phyloP scores from a whole-genome alignment of 1,284 basidiomycete genomes.

The Stereum hirsutum region DNA sequence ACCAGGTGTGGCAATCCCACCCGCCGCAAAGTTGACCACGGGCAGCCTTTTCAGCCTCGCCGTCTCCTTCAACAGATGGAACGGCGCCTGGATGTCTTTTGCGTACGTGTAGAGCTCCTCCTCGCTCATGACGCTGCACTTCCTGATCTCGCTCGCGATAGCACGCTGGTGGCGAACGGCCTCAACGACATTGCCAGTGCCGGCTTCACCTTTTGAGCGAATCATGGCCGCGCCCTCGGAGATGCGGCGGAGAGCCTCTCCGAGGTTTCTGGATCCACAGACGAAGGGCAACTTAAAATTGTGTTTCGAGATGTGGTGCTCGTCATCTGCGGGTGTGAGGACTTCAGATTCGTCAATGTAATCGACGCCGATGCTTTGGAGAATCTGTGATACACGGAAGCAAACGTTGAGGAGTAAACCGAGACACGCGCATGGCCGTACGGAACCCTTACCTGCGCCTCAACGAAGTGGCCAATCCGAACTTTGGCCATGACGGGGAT shows the following conservation, averaged over 20 bases:
- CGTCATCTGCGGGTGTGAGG: slow-evolving; percentile 90
- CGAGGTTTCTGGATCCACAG: slow-evolving; percentile 72
- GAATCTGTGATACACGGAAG: slow-evolving; percentile 51
- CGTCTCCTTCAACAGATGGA: slow-evolving; percentile 95
- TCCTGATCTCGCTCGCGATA: slow-evolving; percentile 80
- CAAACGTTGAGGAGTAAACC: background rate
- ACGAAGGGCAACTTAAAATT: slow-evolving; percentile 85
- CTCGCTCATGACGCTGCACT: slow-evolving; percentile 81
- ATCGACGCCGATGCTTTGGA: slow-evolving; percentile 92
- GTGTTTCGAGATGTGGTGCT: slow-evolving; percentile 82
- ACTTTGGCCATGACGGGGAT: slow-evolving; percentile 93
- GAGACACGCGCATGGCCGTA: background rate
- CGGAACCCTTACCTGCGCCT: slow-evolving; percentile 63
- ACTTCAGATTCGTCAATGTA: slow-evolving; percentile 99
- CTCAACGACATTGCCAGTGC: slow-evolving; percentile 97
- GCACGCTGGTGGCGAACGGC: slow-evolving; percentile 90
- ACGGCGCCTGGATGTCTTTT: slow-evolving; percentile 93
- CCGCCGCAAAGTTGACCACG: slow-evolving; percentile 94
- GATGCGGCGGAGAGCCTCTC: slow-evolving; percentile 93
- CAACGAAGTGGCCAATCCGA: slow-evolving; percentile 96
- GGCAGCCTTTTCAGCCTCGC: slow-evolving; percentile 90
- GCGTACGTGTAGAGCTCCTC: slow-evolving; percentile 95
- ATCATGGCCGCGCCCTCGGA: slow-evolving; percentile 97
- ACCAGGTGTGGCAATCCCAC: slow-evolving; percentile 95
- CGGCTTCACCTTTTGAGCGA: slow-evolving; percentile 95